Percentiles rank a stretch among this genome's conserved stretches.
These are phyloP conservation scores for Ophiostoma novo-ulmi DNA, from an alignment of 2,329 filamentous ascomycete genomes.

Conservation along the genomic window DNA sequence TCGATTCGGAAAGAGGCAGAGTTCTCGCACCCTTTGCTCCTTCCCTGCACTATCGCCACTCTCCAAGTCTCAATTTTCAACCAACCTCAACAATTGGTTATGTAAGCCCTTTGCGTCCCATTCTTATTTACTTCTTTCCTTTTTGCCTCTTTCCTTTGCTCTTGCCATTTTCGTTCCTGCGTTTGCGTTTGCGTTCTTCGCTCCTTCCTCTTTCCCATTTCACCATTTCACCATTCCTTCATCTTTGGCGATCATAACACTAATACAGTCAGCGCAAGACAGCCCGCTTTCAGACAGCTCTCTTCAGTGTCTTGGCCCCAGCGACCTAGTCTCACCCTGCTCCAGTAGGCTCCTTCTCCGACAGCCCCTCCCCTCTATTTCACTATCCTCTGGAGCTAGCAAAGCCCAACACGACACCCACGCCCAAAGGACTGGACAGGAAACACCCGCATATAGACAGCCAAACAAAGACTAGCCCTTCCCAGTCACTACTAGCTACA, in stretches of 20 bases:
- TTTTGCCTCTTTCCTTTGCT: too few species aligned
- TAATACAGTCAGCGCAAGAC: slow-evolving; percentile 4
- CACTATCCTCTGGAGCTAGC: background rate
- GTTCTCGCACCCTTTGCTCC: background rate
- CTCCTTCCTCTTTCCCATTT: background rate
- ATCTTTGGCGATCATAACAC: background rate
- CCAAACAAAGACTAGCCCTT: slow-evolving; percentile 9
- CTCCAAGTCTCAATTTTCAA: background rate
- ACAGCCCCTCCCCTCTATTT: background rate
- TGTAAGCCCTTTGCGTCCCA: background rate
- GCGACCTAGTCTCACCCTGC: background rate
- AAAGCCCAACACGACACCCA: background rate
- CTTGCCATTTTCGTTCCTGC: background rate
- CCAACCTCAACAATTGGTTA: background rate
- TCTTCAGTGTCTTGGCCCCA: background rate
- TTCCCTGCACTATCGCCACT: background rate
- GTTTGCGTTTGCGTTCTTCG: background rate
- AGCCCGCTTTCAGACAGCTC: slow-evolving; percentile 1
- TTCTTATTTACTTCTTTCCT: background rate
- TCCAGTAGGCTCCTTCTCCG: background rate
- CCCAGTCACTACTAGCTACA: background rate
- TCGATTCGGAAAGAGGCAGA: background rate
- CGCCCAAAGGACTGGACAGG: slow-evolving; percentile 3
- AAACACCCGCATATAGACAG: background rate
- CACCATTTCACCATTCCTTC: background rate